phyloP scores from a whole-genome alignment of 768 basidiomycete species.

The Russula compacta region DNA sequence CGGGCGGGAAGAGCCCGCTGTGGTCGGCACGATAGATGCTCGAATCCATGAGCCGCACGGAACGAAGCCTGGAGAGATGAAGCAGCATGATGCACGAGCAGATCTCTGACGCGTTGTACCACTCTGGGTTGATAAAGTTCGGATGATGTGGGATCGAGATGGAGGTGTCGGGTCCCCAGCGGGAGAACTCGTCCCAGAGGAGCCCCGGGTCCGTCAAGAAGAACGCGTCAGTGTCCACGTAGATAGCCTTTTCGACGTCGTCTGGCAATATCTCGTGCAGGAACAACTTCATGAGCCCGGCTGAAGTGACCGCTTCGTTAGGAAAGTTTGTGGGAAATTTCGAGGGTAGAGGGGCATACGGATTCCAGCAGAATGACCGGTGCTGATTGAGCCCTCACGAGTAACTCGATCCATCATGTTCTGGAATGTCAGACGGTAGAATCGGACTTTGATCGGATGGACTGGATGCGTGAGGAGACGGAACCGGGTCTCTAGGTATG shows the following conservation, averaged over 20 bases:
- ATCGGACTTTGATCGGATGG: conserved; percentile 32
- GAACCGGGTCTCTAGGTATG: conserved; percentile 32
- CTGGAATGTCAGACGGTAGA: conserved; percentile 34
- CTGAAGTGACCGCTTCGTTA: conserved; percentile 21
- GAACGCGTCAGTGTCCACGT: conserved; percentile 43
- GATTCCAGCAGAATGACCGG: conserved; percentile 40
- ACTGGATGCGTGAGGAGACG: conserved; percentile 32
- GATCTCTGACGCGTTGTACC: conserved; percentile 39
- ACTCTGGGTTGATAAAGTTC: conserved; percentile 32
- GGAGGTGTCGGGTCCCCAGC: conserved; percentile 29
- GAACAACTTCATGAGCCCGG: conserved; percentile 46
- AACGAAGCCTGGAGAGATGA: conserved; percentile 37
- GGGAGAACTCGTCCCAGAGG: conserved; percentile 36
- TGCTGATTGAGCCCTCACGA: conserved; percentile 37
- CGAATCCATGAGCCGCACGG: conserved; percentile 40
- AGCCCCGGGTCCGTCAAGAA: conserved; percentile 40
- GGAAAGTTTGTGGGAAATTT: not conserved
- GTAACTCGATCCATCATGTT: conserved; percentile 36
- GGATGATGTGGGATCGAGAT: conserved; percentile 39
- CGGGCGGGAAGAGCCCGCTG: conserved; percentile 22
- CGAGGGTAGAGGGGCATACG: conserved; percentile 29
- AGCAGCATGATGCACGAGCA: conserved; percentile 48
- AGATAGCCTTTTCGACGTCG: conserved; percentile 37
- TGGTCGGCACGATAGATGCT: conserved; percentile 28
- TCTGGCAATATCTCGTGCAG: conserved; percentile 41